phyloP scores from a whole-genome alignment of 495 filamentous ascomycete genomes.

The Penicillium daleae region DNA sequence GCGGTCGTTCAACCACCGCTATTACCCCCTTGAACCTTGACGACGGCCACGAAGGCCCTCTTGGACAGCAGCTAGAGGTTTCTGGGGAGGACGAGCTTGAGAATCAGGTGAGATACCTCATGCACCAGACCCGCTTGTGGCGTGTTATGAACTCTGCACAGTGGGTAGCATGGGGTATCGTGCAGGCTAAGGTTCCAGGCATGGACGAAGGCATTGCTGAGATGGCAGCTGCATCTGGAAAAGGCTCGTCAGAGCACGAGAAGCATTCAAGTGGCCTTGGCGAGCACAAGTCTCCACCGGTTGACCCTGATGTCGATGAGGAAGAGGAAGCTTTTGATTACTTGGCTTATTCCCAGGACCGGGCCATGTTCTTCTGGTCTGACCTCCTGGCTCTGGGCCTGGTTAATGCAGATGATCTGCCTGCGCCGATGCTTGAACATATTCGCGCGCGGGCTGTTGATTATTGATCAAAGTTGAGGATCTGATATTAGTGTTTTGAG shows the following conservation, averaged over 20 bases:
- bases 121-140: constrained; percentile 84
- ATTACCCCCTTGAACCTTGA: constrained; percentile 43
- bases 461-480: constrained; percentile 44
- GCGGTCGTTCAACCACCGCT: constrained; percentile 34
- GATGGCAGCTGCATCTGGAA: constrained; percentile 17
- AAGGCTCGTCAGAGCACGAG: constrained; percentile 18
- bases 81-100: constrained; percentile 62
- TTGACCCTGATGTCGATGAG: constrained; percentile 38
- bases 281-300: constrained; percentile 19
- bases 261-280: constrained; percentile 13
- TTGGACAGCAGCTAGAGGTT: constrained; percentile 55
- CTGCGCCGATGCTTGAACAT: constrained; percentile 57
- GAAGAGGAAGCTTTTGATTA: constrained; percentile 85
- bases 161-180: constrained; percentile 96
- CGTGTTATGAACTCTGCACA: constrained; percentile 81
- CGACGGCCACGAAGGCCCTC: constrained; percentile 29
- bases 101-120: constrained; percentile 63
- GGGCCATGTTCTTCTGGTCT: constrained; percentile 91
- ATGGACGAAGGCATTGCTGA: constrained; percentile 47
- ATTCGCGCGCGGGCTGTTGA: constrained; percentile 61
- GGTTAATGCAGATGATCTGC: constrained; percentile 72
- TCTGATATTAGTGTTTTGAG: not conserved
- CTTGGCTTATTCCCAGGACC: constrained; percentile 84
- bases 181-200: constrained; percentile 85
- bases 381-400: constrained; percentile 78